These are phyloP conservation scores for Saccharata proteae DNA, from an alignment of 2,329 filamentous ascomycete species.

Conservation along the genomic window DNA sequence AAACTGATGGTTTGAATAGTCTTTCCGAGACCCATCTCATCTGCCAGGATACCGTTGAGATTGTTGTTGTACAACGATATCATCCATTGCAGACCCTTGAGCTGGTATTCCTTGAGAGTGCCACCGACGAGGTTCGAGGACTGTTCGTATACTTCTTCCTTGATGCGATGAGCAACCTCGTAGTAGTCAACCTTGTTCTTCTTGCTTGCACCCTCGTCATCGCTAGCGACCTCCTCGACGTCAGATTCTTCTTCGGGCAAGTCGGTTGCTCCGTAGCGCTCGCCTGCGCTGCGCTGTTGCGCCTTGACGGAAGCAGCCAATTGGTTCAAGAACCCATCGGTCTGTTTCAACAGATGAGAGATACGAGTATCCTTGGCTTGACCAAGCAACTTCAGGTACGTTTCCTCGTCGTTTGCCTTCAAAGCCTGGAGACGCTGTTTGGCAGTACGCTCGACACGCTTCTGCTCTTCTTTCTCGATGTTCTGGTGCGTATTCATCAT, in stretches of 20 bases:
- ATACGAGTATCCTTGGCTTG: conserved; percentile 99
- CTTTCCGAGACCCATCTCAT: conserved; percentile 99
- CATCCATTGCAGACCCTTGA: conserved; percentile 99
- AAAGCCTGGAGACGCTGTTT: conserved; percentile 99
- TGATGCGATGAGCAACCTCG: conserved; percentile 88
- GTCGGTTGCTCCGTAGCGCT: conserved; percentile 61
- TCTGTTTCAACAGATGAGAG: conserved; percentile 90
- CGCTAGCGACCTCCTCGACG: conserved; percentile 55
- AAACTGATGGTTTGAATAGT: conserved; percentile 98
- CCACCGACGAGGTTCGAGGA: conserved; percentile 82
- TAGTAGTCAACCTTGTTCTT: conserved; percentile 94
- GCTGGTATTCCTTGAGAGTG: conserved; percentile 88
- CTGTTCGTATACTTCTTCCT: conserved; percentile 79
- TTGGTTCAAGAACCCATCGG: conserved; percentile 92
- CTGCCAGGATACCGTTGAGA: conserved; percentile 93
- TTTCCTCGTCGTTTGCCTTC: conserved; percentile 98
- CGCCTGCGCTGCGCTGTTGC: conserved; percentile 74
- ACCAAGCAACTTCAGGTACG: conserved; percentile 92
- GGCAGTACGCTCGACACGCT: conserved; percentile 90
- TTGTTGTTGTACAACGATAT: conserved; percentile 99
- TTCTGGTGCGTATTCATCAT: conserved; percentile 87
- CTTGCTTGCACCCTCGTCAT: conserved; percentile 54
- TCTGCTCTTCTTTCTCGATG: conserved; percentile 99
- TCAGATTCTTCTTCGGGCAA: conserved; percentile 38
- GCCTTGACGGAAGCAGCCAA: conserved; percentile 88